Evolutionary conservation across 352 stramenopile species (phyloP), one percentile per base, ranked within the genome.

Genomic region (Aphanomyces euteiches): DNA sequence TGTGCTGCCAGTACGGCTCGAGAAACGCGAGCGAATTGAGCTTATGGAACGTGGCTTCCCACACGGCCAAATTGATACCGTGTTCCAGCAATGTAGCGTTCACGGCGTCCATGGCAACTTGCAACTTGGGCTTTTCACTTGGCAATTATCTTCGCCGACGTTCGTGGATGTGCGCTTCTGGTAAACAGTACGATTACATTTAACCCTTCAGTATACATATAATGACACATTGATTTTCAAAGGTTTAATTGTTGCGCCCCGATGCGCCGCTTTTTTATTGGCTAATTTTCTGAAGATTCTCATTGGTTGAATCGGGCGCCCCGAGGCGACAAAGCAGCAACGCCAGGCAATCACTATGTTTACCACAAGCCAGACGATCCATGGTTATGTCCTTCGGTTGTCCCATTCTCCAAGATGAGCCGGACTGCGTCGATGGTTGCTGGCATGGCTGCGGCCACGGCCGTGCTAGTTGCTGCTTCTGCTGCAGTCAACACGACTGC

Each of bases 81-180:
- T 70, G 64, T 39, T 70, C 64, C 10, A 70, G 64, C 64, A 70
- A 45, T 50, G 64, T 70, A 17, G 64, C 64, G 40, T 70, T 70
- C 54, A 47, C 53, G 17, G 40, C 64, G n/a, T 70, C 64, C 64
- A 70, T 70, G 34, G 21, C n/a, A 19, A 12, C n/a, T 53, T 7
- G 28, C 28, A 28, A 28, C 28, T 28, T 28, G 28, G 28, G 28
- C 28, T 28, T 28, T 28, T 28, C 28, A 28, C 28, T 28, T 28
- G 28, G 2, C 28, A 28, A 28, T 28, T 28, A 28, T 28, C 28
- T 28, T 28, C 28, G 28, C 28, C 28, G 28, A 28, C 28, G 28
- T 28, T 28, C 28, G 28, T 28, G 28, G 28, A 28, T 28, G 28
- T 2, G 28, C 28, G 28, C 28, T 28, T 28, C 37, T 17, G 28